Base-by-base conservation (phyloP, 2,329 filamentous ascomycete genomes). In the Colletotrichum sp. region DNA sequence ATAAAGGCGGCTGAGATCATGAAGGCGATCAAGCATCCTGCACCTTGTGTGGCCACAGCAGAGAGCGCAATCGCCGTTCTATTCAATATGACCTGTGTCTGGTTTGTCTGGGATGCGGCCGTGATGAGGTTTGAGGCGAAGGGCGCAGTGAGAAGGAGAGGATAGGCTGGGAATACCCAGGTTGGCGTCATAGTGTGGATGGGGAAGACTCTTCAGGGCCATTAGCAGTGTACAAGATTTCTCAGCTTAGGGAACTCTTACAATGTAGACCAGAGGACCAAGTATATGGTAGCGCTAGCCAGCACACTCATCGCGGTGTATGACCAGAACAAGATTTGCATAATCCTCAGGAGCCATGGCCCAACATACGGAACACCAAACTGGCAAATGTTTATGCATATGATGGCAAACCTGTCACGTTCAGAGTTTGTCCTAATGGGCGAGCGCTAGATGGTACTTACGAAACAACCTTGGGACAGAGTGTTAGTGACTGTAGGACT, bases 111-210 rank as follows among this genome's bases (percentile, higher is more conserved):
- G 9, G 80, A 78, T 11, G 86, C 85, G 9, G 87, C 84, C 60
- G 83, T 80, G 75, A 91, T 88, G 34, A 91, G 84, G 65, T 87
- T 91, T 22, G 90, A 90, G 19, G 93, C 95, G 79, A 96, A 92
- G 0, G 95, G 93, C 0, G 93, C 95, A 27, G 94, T 91, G 11
- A 97, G 91, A 5, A 98, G 89, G 27, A 97, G 88, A 1, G 95
- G 94, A 78, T 98, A 98, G 1, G 94, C 94, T 0, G 95, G 95
- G 78, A 97, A 97, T 71, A 96, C 95, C 95, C 95, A 97, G 22
- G 95, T 92, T 0, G 95, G 95, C 1, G 95, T 97, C 95, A 98
- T 97, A 68, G 92, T 92, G 39, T 94, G 93, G 64, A 97, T 94
- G 0, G 95, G 88, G 65, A 89, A 89, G 30, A 86, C 85, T 84